Conservation (phyloP, 768 basidiomycete species). For the Pisolithus albus region DNA sequence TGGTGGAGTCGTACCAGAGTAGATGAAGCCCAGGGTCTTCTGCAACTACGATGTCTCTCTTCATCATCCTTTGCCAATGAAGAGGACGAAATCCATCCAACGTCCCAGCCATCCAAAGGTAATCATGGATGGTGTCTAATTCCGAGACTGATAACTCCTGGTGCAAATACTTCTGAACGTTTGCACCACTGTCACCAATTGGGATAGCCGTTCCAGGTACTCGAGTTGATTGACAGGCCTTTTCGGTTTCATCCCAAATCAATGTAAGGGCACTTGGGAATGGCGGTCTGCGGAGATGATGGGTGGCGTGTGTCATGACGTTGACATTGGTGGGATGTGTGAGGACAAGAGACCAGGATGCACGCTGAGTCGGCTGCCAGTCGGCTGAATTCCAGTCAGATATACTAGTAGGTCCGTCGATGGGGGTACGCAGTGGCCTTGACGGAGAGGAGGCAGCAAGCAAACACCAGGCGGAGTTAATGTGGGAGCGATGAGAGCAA, state of each 20-base stretch:
- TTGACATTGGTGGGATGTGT: neutral
- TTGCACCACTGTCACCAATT: neutral
- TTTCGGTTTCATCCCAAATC: neutral
- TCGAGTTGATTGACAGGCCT: neutral
- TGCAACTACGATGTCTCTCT: slow-evolving; percentile 5
- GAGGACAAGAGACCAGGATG: no score
- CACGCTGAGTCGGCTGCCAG: no score
- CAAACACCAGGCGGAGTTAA: neutral
- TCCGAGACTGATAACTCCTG: slow-evolving; percentile 1
- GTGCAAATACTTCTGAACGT: slow-evolving; percentile 1
- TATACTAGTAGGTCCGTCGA: no score
- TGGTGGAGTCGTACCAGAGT: slow-evolving; percentile 6
- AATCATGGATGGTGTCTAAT: slow-evolving; percentile 1
- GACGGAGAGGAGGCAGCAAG: neutral
- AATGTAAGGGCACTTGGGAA: neutral
- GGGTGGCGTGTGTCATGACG: neutral
- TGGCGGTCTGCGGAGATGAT: neutral
- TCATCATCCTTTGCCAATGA: slow-evolving; percentile 10
- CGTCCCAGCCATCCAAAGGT: slow-evolving; percentile 11
- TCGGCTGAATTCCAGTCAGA: no score
- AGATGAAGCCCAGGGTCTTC: slow-evolving; percentile 8
- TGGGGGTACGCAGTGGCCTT: neutral
- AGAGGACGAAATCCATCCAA: slow-evolving; percentile 4
- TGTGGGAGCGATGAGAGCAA: neutral
- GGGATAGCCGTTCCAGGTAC: slow-evolving; percentile 2